Conservation (phyloP, 257 asterid genomes). For the Anisodus tanguticus region DNA sequence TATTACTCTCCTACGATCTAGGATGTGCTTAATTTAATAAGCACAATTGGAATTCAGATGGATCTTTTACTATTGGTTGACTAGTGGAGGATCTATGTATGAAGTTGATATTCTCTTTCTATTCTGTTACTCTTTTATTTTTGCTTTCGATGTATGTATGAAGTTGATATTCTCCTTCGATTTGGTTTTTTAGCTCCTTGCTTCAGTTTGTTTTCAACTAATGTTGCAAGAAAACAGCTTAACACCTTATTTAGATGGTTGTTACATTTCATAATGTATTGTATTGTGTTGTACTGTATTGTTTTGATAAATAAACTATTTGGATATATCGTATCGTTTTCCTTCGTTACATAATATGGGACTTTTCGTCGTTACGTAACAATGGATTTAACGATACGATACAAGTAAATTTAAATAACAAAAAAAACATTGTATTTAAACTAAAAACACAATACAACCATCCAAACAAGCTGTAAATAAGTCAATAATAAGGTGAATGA, state of each 20-base stretch:
- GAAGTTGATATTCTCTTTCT: neutral
- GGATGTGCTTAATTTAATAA: neutral
- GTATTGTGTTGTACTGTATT: no score
- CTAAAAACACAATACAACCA: no score
- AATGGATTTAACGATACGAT: no score
- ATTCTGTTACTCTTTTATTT: neutral
- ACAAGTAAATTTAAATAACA: no score
- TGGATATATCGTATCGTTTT: no score
- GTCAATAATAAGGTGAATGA: neutral
- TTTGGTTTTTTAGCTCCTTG: conserved; percentile 9
- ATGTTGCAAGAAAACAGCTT: conserved; percentile 8
- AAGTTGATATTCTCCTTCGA: neutral
- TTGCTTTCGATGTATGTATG: neutral
- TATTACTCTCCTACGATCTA: conserved; percentile 9
- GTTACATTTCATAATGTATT: no score
- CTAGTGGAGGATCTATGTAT: conserved; percentile 3
- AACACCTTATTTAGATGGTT: no score
- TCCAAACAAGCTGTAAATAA: neutral
- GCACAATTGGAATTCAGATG: neutral
- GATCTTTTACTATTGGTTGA: conserved; percentile 21
- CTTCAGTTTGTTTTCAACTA: conserved; percentile 9
- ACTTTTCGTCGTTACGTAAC: no score
- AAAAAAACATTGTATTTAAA: no score
- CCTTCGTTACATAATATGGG: no score
- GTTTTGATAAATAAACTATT: no score